Conservation (phyloP, 441 rosid species). For the Syzygium malaccense region DNA sequence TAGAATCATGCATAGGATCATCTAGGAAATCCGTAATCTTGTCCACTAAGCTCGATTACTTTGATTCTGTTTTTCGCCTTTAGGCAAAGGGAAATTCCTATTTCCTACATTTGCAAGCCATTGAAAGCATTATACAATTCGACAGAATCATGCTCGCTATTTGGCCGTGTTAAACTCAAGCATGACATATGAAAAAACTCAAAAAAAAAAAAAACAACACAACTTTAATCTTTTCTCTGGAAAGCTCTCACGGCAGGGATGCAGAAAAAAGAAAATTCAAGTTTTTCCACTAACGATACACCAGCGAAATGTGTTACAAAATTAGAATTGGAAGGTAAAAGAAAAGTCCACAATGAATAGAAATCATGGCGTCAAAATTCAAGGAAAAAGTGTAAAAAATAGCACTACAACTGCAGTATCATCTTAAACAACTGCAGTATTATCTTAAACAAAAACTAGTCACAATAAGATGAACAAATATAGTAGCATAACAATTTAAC, state of each 20-base stretch:
- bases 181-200: background rate
- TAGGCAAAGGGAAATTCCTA: background rate
- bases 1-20: background rate
- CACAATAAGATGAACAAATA: background rate
- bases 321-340: background rate
- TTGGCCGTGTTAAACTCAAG: background rate
- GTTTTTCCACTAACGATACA: background rate
- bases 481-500: background rate
- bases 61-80: background rate
- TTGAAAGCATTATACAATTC: background rate
- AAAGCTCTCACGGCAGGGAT: background rate
- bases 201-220: background rate
- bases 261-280: background rate
- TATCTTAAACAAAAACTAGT: background rate
- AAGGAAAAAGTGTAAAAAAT: background rate
- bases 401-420: background rate
- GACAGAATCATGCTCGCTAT: background rate
- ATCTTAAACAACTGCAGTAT: background rate
- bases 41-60: background rate
- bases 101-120: background rate
- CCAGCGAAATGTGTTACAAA: background rate
- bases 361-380: background rate
- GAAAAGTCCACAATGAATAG: background rate
- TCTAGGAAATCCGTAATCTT: background rate
- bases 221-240: background rate